Evolutionary conservation across 495 filamentous ascomycete genomes (phyloP).

Genomic region (Lasiosphaeria ovina): DNA sequence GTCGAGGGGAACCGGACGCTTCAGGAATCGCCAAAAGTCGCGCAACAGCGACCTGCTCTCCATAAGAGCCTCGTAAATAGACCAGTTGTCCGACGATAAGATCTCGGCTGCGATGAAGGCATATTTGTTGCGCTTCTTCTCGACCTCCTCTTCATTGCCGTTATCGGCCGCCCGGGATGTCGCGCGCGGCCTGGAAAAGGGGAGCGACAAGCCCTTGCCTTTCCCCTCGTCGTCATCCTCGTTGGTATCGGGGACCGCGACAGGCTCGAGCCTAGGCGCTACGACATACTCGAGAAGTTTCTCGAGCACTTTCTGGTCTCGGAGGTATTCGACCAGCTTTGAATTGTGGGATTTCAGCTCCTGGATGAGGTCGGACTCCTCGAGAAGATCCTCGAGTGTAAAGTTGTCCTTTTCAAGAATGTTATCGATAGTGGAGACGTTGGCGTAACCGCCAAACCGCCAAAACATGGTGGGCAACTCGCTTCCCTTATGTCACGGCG

Average conservation of each 20-base stretch:
- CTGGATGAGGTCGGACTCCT: conserved; percentile 93
- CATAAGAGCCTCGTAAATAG: conserved; percentile 88
- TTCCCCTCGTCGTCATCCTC: conserved; percentile 52
- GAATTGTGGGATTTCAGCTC: conserved; percentile 98
- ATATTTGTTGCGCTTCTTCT: conserved; percentile 87
- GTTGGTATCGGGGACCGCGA: conserved; percentile 59
- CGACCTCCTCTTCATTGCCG: conserved; percentile 62
- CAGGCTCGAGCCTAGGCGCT: conserved; percentile 63
- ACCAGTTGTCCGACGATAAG: conserved; percentile 94
- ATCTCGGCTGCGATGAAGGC: conserved; percentile 91
- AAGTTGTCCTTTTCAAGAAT: conserved; percentile 95
- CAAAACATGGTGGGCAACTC: conserved; percentile 79
- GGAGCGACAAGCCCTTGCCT: conserved; percentile 48
- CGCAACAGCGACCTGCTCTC: conserved; percentile 73
- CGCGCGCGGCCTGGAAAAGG: conserved; percentile 45
- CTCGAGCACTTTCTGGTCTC: conserved; percentile 82
- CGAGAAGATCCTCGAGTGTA: conserved; percentile 90
- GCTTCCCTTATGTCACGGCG: conserved; percentile 39
- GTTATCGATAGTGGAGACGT: conserved; percentile 91
- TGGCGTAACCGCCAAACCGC: conserved; percentile 98
- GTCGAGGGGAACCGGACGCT: conserved; percentile 75
- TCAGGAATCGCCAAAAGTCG: conserved; percentile 88
- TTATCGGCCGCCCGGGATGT: conserved; percentile 40
- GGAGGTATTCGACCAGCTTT: conserved; percentile 93
- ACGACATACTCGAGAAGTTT: conserved; percentile 88